Conservation (phyloP, 805 yeast genomes). For the Ogataea degrootiae region DNA sequence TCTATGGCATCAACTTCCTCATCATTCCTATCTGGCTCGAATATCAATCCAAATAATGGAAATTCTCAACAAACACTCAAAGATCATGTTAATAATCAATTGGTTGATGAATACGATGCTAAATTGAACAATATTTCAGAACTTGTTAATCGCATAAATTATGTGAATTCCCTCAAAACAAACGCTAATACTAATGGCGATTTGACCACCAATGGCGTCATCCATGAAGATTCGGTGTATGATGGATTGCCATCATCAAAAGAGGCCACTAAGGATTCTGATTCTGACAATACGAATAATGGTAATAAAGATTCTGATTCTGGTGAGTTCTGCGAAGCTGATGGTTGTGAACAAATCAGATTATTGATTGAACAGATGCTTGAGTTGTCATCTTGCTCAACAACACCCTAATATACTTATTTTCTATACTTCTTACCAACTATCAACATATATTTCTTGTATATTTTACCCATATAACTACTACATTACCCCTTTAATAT, state of each 20-base stretch:
- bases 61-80: neutral
- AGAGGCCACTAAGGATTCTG: too few species aligned
- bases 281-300: neutral
- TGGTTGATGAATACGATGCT: slow-evolving; percentile 14
- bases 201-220: neutral
- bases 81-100: neutral
- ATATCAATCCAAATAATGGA: neutral
- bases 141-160: slow-evolving; percentile 5
- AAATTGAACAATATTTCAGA: slow-evolving; percentile 14
- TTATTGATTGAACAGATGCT: slow-evolving; percentile 11
- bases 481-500: neutral
- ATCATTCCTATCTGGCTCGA: neutral
- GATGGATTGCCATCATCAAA: neutral
- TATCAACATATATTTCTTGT: too few species aligned
- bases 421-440: neutral
- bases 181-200: neutral
- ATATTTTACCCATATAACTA: too few species aligned
- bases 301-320: neutral
- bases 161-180: neutral
- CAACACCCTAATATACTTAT: neutral
- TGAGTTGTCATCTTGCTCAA: neutral
- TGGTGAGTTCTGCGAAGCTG: slow-evolving; percentile 4
- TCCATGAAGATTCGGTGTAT: slow-evolving; percentile 4
- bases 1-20: slow-evolving; percentile 10
- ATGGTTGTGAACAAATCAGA: slow-evolving; percentile 19